phyloP scores from a whole-genome alignment of 73 alveolate genomes.

The Paramecium pentaurelia region DNA sequence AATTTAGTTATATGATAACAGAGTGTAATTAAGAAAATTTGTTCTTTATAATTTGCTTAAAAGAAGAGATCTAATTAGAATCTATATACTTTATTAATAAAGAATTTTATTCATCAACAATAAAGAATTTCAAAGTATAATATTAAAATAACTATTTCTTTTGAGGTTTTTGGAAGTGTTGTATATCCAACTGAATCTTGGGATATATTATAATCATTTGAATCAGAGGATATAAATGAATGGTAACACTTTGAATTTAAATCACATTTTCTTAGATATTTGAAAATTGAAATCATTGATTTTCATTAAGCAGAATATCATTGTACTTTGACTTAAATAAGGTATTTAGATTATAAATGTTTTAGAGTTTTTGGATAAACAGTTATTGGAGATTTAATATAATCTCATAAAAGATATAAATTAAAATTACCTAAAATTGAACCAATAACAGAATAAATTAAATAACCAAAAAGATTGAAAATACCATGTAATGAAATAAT shows the following conservation, averaged over 20 bases:
- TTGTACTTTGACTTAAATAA: background rate
- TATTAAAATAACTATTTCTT: background rate
- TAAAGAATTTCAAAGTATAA: background rate
- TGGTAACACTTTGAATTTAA: background rate
- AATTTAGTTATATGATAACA: background rate
- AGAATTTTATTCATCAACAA: background rate
- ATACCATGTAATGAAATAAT: background rate
- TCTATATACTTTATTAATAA: background rate
- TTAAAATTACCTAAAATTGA: background rate
- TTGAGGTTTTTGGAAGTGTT: background rate
- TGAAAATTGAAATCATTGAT: background rate
- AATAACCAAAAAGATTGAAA: background rate
- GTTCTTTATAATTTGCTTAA: background rate
- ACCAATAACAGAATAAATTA: background rate
- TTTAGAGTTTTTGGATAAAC: constrained; percentile 10
- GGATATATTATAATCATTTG: background rate
- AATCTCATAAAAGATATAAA: background rate
- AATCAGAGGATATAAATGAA: background rate
- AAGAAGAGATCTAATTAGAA: background rate
- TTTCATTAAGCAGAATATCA: background rate
- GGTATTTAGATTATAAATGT: background rate
- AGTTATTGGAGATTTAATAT: background rate
- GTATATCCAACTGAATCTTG: background rate
- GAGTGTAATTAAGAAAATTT: background rate
- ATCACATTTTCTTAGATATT: background rate